Percentiles rank a stretch among this genome's conserved stretches.
These are phyloP conservation scores for Davidsoniella australis DNA, from an alignment of 2,329 filamentous ascomycete species.

Conservation along the genomic window DNA sequence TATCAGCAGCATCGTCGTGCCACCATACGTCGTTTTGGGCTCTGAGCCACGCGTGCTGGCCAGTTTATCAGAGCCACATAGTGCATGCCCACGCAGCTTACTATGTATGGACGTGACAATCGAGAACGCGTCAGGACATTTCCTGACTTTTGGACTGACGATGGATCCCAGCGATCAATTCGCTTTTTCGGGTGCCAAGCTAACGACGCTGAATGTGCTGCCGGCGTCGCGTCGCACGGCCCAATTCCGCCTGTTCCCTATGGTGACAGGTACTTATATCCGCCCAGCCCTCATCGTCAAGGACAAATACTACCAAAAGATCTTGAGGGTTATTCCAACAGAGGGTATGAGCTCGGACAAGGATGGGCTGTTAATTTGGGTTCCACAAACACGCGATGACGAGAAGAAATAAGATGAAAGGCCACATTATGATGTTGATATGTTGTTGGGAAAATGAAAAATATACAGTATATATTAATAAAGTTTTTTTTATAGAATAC, in stretches of 20 bases:
- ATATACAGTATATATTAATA: neutral
- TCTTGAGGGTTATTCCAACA: conserved; percentile 62
- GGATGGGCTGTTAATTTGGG: conserved; percentile 47
- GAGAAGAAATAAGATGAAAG: conserved; percentile 14
- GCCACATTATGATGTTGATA: neutral
- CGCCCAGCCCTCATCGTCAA: conserved; percentile 58
- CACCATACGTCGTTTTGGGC: conserved; percentile 62
- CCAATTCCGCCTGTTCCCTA: conserved; percentile 58
- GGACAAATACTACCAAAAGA: conserved; percentile 88
- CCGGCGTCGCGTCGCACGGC: conserved; percentile 61
- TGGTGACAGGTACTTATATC: conserved; percentile 49
- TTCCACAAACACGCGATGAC: conserved; percentile 24
- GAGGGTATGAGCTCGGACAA: conserved; percentile 52
- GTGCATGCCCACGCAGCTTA: conserved; percentile 19
- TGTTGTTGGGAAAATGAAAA: neutral
- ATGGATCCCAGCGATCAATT: conserved; percentile 92
- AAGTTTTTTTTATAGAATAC: too few relatives aligned
- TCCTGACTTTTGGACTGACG: conserved; percentile 75
- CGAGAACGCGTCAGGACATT: conserved; percentile 88
- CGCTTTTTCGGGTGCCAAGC: conserved; percentile 80
- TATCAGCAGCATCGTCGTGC: conserved; percentile 55
- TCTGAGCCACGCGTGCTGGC: conserved; percentile 75
- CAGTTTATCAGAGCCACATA: conserved; percentile 29
- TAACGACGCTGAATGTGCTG: conserved; percentile 61
- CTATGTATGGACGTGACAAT: conserved; percentile 44